Conservation (phyloP, 257 asterid species). For the Solanum neorickii region DNA sequence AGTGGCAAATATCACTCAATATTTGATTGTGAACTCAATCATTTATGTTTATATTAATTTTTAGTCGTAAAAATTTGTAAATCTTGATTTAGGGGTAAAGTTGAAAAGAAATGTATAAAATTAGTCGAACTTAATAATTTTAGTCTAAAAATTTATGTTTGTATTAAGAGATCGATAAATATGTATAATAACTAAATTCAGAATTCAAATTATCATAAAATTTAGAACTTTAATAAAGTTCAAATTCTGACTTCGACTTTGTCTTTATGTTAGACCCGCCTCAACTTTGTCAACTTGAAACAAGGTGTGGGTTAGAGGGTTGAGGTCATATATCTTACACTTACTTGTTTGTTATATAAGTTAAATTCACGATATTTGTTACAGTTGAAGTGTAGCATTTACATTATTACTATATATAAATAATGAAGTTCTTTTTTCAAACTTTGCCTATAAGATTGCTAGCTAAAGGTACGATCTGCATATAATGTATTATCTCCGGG, state of each 20-base stretch:
- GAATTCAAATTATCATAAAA: accelerated
- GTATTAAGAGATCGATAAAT: background rate
- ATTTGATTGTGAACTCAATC: background rate
- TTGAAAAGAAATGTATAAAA: background rate
- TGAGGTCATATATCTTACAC: background rate
- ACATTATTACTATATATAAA: background rate
- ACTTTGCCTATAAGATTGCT: background rate
- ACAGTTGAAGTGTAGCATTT: background rate
- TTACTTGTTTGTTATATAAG: background rate
- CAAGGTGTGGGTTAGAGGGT: background rate
- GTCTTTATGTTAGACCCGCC: background rate
- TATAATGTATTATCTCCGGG: no score
- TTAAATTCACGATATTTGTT: no score
- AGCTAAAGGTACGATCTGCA: no score
- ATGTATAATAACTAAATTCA: background rate
- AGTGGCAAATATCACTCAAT: background rate
- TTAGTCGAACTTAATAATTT: background rate
- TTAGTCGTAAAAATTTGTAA: background rate
- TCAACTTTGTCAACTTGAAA: background rate
- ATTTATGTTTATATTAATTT: background rate
- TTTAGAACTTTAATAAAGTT: background rate
- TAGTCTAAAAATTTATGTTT: background rate
- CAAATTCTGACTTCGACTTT: background rate
- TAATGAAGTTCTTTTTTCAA: no score
- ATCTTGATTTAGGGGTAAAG: background rate